These are phyloP conservation scores for Rhizophora apiculata DNA, from an alignment of 345 rosid genomes.

Conservation along the genomic window DNA sequence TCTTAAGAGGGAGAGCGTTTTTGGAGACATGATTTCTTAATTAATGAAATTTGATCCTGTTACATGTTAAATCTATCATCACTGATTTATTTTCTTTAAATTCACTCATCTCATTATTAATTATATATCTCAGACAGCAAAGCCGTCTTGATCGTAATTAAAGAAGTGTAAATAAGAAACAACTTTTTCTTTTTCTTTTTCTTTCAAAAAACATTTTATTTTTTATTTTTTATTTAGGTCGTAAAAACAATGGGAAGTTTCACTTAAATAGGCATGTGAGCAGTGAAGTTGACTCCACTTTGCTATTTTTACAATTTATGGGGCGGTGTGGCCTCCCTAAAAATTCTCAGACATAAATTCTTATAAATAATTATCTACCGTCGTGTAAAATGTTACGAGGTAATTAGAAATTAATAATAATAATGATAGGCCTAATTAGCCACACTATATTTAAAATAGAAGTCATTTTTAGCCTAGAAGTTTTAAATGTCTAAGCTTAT, in stretches of 20 bases:
- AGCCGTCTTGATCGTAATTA: too few species aligned
- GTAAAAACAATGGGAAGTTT: constrained; percentile 20
- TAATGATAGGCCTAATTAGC: too few species aligned
- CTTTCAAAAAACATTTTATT: too few species aligned
- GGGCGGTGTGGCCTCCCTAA: constrained; percentile 26
- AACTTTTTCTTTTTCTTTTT: background rate
- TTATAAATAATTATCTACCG: constrained; percentile 9
- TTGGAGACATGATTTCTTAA: constrained; percentile 54
- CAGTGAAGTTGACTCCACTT: constrained; percentile 22
- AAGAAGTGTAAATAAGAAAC: too few species aligned
- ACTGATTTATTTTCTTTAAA: too few species aligned
- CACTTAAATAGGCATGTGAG: constrained; percentile 39
- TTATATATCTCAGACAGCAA: too few species aligned
- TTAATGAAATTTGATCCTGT: background rate
- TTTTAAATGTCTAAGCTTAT: too few species aligned
- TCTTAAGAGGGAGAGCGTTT: constrained; percentile 31
- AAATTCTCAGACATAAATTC: constrained; percentile 31
- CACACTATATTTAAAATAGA: too few species aligned
- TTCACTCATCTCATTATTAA: background rate
- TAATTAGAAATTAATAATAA: too few species aligned
- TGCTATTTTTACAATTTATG: constrained; percentile 10
- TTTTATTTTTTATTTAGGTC: background rate
- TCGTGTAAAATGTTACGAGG: background rate
- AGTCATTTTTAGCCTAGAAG: too few species aligned
- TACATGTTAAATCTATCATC: background rate